These are phyloP conservation scores for Kappamyces sp. DNA, from an alignment of 192 early-diverging fungal species.

Conservation along the genomic window DNA sequence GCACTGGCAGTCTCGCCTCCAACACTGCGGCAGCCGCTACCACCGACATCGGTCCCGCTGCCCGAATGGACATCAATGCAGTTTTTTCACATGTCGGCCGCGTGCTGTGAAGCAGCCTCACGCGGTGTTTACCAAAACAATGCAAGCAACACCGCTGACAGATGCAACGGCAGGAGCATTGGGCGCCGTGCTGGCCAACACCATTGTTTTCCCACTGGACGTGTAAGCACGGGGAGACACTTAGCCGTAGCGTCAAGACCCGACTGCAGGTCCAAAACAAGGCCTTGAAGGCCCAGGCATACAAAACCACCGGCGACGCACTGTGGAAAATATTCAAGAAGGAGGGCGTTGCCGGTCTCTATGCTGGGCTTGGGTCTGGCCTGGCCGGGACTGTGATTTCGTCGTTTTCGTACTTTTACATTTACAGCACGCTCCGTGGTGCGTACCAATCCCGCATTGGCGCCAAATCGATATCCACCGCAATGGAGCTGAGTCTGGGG, in stretches of 20 bases:
- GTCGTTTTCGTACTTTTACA: conserved; percentile 57
- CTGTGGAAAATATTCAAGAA: conserved; percentile 71
- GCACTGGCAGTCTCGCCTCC: too few species aligned
- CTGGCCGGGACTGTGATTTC: conserved; percentile 38
- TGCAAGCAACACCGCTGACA: conserved; percentile 70
- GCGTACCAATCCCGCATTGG: conserved; percentile 22
- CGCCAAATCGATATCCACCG: conserved; percentile 13
- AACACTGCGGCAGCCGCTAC: too few species aligned
- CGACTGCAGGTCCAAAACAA: conserved; percentile 92
- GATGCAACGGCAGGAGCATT: conserved; percentile 88
- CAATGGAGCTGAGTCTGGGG: conserved; percentile 80
- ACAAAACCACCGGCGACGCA: conserved; percentile 66
- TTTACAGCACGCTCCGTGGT: conserved; percentile 41
- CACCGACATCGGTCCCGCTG: too few species aligned
- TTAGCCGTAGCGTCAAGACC: conserved; percentile 76
- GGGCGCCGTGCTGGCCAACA: conserved; percentile 86
- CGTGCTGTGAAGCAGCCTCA: too few species aligned
- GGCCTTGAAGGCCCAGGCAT: conserved; percentile 40
- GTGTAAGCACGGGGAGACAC: conserved; percentile 55
- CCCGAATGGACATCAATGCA: too few species aligned
- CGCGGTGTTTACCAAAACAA: not conserved
- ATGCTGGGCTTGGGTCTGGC: conserved; percentile 45
- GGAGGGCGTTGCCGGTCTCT: conserved; percentile 81
- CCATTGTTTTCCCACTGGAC: conserved; percentile 91
- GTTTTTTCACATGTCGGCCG: too few species aligned